Conservation (phyloP, 2,329 filamentous ascomycete genomes). For the Colletotrichum sp. region DNA sequence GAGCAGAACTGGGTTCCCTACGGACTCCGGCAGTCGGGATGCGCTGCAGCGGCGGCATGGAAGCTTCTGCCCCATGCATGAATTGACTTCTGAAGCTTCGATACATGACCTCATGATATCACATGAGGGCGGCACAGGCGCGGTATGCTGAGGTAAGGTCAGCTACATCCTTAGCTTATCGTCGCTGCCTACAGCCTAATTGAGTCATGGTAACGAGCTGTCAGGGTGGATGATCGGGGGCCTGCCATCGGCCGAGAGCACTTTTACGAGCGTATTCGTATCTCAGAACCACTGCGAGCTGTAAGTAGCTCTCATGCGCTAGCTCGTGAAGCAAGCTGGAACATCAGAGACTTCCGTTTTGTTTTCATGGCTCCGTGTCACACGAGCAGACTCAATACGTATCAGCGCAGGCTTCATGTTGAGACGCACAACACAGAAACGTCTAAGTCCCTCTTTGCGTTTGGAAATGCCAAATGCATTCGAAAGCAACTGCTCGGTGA, state of each 20-base stretch:
- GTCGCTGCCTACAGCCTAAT: neutral
- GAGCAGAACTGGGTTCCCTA: neutral
- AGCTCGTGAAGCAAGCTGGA: neutral
- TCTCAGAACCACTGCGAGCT: neutral
- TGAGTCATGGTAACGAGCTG: neutral
- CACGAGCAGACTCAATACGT: neutral
- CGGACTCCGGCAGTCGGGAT: neutral
- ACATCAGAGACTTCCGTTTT: neutral
- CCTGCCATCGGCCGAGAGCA: neutral
- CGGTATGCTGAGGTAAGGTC: neutral
- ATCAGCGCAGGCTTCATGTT: neutral
- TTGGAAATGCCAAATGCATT: accelerated
- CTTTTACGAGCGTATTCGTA: neutral
- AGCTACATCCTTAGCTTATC: neutral
- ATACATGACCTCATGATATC: neutral
- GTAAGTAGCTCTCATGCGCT: neutral
- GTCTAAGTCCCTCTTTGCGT: neutral
- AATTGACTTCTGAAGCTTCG: neutral
- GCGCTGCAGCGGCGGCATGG: neutral
- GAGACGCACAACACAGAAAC: neutral
- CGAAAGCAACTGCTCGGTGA: neutral
- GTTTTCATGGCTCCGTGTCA: neutral
- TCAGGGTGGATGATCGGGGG: neutral
- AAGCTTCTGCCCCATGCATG: neutral
- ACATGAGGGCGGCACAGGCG: neutral